These are phyloP conservation scores for Nephelium lappaceum DNA, from an alignment of 345 rosid species.

Conservation along the genomic window DNA sequence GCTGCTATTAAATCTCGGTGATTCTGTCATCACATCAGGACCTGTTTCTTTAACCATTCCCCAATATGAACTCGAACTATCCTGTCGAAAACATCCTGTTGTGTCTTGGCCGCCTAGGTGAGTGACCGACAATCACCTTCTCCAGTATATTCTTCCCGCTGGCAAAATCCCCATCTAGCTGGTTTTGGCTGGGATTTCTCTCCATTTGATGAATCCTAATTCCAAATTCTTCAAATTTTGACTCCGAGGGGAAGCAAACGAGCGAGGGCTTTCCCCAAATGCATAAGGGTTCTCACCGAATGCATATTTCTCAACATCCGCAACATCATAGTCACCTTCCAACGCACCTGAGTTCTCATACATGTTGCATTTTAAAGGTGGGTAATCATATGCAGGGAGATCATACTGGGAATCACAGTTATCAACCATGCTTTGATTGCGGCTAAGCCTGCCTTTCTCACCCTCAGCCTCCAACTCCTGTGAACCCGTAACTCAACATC, in stretches of 20 bases:
- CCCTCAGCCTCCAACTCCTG: conserved; percentile 72
- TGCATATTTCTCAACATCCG: conserved; percentile 77
- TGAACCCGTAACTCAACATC: conserved; percentile 90
- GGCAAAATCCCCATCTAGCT: conserved; percentile 47
- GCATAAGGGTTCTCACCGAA: conserved; percentile 68
- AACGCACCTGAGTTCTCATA: conserved; percentile 54
- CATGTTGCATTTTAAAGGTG: conserved; percentile 73
- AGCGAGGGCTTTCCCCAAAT: conserved; percentile 62
- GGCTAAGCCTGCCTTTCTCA: conserved; percentile 46
- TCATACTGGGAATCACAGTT: conserved; percentile 49
- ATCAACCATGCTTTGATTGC: conserved; percentile 47
- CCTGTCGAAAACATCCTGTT: conserved; percentile 57
- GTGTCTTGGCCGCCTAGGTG: conserved; percentile 67
- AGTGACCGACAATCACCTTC: conserved; percentile 74
- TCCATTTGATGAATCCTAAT: conserved; percentile 74
- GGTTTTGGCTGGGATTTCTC: conserved; percentile 55
- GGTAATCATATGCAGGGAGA: conserved; percentile 62
- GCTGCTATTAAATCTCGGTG: conserved; percentile 54
- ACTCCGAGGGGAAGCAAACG: conserved; percentile 32
- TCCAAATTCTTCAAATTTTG: conserved; percentile 74
- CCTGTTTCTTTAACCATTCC: conserved; percentile 49
- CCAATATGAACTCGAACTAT: conserved; percentile 56
- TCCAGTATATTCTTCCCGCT: conserved; percentile 54
- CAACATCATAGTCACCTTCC: conserved; percentile 60
- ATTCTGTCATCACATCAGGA: conserved; percentile 47